Percentiles rank a stretch among this genome's conserved stretches.
Conservation (phyloP, 371 early-diverging fungal species). For the Batkoa obscura region DNA sequence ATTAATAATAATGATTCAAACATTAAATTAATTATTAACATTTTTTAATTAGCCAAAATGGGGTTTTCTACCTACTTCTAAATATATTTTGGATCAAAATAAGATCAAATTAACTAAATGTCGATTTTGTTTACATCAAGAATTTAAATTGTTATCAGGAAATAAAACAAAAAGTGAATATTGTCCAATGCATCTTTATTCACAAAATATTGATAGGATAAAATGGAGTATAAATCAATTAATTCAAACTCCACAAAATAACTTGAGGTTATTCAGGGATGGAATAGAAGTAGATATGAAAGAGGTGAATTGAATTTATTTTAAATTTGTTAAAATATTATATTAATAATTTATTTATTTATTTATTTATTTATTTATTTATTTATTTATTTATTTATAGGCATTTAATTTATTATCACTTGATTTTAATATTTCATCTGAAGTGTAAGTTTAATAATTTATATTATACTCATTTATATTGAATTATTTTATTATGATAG, state of each 20-base stretch:
- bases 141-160: neutral
- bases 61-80: neutral
- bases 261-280: neutral
- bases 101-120: neutral
- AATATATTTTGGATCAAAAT: neutral
- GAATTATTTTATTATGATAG: too few relatives aligned
- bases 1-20: too few relatives aligned
- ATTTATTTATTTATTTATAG: too few relatives aligned
- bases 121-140: neutral
- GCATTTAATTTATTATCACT: too few relatives aligned
- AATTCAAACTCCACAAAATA: neutral
- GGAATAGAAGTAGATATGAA: neutral
- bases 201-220: neutral
- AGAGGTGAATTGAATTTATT: neutral
- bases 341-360: neutral
- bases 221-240: neutral
- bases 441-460: too few relatives aligned
- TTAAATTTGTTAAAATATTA: neutral
- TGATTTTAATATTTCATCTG: too few relatives aligned
- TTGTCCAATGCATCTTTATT: neutral
- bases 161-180: neutral
- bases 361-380: too few relatives aligned
- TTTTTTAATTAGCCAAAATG: neutral
- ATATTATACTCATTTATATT: too few relatives aligned
- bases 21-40: too few relatives aligned